Conservation (phyloP, 2,329 filamentous ascomycete genomes). For the Neurospora crassa region DNA sequence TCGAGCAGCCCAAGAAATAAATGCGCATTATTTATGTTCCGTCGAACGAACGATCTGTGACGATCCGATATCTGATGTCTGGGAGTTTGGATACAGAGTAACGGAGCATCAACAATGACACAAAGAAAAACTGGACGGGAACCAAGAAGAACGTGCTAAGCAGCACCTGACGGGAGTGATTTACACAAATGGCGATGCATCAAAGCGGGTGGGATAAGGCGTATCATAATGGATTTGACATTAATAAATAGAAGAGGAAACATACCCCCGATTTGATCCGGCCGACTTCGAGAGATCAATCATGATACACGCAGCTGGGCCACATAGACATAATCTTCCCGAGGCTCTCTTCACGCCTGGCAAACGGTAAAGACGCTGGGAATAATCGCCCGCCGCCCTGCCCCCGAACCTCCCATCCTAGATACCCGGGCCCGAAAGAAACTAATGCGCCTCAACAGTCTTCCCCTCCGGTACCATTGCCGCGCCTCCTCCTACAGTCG, state of each 20-base stretch:
- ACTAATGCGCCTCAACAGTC: slow-evolving; percentile 30
- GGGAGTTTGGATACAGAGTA: background rate
- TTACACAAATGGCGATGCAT: background rate
- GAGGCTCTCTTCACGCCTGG: background rate
- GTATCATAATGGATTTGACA: background rate
- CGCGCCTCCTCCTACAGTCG: slow-evolving; percentile 2
- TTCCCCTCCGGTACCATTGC: slow-evolving; percentile 2
- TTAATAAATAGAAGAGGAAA: background rate
- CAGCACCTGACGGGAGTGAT: background rate
- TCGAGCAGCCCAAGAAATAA: slow-evolving; percentile 9
- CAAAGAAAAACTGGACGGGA: background rate
- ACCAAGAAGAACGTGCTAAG: background rate
- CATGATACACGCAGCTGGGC: background rate
- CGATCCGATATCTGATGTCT: background rate
- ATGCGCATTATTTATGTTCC: background rate
- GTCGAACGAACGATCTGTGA: background rate
- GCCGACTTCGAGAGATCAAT: background rate
- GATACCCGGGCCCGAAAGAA: no score
- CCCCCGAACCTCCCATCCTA: background rate
- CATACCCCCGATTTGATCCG: background rate
- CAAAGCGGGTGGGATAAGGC: background rate
- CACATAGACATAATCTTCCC: background rate
- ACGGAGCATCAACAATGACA: background rate
- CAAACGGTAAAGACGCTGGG: background rate
- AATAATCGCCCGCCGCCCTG: background rate